Evolutionary conservation across 108 stramenopile genomes (phyloP).

Genomic region (Cyclostephanos tholiformis): DNA sequence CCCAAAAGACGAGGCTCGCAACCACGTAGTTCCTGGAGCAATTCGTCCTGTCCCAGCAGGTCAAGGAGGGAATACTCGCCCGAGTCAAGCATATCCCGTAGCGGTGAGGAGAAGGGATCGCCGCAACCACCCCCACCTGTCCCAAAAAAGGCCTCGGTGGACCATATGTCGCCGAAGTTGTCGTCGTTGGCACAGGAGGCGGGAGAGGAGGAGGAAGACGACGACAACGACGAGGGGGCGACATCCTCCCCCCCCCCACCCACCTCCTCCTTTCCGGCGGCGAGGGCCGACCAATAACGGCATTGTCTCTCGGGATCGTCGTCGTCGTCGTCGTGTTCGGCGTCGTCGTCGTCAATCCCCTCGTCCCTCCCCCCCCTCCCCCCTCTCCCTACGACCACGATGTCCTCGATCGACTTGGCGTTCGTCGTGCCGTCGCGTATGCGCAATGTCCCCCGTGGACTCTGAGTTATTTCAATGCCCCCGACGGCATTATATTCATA

Average conservation of each 20-base stretch:
- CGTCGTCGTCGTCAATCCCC: background rate
- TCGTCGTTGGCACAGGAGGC: background rate
- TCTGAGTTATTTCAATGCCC: background rate
- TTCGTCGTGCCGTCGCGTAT: background rate
- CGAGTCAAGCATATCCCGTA: slow-evolving; percentile 89
- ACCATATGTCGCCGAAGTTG: slow-evolving; percentile 75
- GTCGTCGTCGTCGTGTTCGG: background rate
- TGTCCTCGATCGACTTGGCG: background rate
- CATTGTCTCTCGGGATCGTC: background rate
- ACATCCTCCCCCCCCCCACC: background rate
- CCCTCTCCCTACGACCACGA: background rate
- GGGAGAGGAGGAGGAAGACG: too few relatives aligned
- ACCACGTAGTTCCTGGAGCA: slow-evolving; percentile 92
- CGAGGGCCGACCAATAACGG: background rate
- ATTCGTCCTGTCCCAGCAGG: slow-evolving; percentile 91
- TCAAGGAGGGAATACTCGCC: slow-evolving; percentile 73
- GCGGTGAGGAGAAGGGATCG: slow-evolving; percentile 53
- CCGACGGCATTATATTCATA: too few relatives aligned
- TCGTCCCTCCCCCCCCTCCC: too few relatives aligned
- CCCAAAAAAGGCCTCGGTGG: slow-evolving; percentile 61
- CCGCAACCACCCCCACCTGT: background rate
- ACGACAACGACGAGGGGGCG: background rate
- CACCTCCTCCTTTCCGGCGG: background rate
- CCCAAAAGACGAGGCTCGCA: slow-evolving; percentile 76
- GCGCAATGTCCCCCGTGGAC: background rate